phyloP scores from a whole-genome alignment of 1,139 yeast genomes.

The Pichia sp. region DNA sequence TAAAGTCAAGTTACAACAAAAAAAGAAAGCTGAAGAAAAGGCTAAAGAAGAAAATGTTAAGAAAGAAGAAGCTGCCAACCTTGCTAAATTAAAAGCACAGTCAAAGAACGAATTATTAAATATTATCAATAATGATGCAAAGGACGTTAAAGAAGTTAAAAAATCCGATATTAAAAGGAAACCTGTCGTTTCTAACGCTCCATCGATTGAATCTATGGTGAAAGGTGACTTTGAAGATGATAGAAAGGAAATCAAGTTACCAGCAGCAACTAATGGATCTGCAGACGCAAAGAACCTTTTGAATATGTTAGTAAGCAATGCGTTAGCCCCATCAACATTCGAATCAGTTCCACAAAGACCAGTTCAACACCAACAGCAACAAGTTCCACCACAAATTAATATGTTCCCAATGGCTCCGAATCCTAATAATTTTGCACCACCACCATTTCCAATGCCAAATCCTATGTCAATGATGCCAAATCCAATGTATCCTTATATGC shows the following conservation, averaged over 20 bases:
- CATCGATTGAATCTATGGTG: neutral
- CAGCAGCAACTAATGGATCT: neutral
- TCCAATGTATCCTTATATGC: conserved; percentile 11
- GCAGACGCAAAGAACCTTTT: conserved; percentile 23
- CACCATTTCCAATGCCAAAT: neutral
- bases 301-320: conserved; percentile 25
- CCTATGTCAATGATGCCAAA: conserved; percentile 8
- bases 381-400: neutral
- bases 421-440: neutral
- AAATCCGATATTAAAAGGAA: neutral
- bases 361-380: neutral
- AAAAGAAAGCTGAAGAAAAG: conserved; percentile 5
- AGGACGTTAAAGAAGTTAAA: neutral
- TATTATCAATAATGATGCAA: neutral
- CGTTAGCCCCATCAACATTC: conserved; percentile 34
- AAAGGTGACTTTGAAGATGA: neutral
- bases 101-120: conserved; percentile 9
- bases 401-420: conserved; percentile 4
- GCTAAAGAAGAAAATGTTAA: conserved; percentile 2
- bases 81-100: conserved; percentile 14
- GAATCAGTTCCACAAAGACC: conserved; percentile 1
- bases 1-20: conserved; percentile 4
- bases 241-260: neutral
- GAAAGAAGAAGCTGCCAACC: conserved; percentile 1
- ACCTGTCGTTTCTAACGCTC: neutral